Conservation (phyloP, 176 grass and related monocot genomes). For the Hsuehochloa calcarea region DNA sequence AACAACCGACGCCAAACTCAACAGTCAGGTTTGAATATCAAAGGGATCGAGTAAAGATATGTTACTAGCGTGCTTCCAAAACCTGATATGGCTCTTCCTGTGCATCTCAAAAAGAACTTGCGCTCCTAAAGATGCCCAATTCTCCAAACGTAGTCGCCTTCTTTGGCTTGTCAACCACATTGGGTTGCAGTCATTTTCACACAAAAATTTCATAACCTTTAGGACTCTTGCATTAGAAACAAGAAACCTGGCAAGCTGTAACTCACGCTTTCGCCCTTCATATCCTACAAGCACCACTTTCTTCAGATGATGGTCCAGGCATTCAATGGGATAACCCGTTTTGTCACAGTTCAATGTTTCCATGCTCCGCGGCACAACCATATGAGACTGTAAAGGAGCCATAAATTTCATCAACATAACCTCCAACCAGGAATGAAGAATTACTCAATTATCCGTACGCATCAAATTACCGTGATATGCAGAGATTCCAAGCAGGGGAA, state of each 20-base stretch:
- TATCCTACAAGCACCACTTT: conserved; percentile 37
- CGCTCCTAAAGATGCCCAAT: conserved; percentile 17
- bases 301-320: conserved; percentile 35
- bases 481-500: conserved; percentile 37
- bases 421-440: background rate
- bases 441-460: background rate
- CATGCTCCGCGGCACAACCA: conserved; percentile 29
- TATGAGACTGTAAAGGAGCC: conserved; percentile 27
- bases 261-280: conserved; percentile 27
- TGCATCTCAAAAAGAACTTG: conserved; percentile 34
- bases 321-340: conserved; percentile 20
- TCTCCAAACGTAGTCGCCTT: conserved; percentile 15
- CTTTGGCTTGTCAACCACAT: conserved; percentile 22
- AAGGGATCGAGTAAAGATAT: conserved; percentile 39
- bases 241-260: conserved; percentile 34
- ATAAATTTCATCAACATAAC: background rate
- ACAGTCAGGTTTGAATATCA: conserved; percentile 1
- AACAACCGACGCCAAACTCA: background rate
- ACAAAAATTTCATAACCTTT: conserved; percentile 39
- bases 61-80: conserved; percentile 30
- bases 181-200: conserved; percentile 13
- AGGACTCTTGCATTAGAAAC: conserved; percentile 34
- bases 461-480: conserved; percentile 37
- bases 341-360: background rate
- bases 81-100: background rate